Conservation (phyloP, 164 flowering plant genomes). For the Piper longum region DNA sequence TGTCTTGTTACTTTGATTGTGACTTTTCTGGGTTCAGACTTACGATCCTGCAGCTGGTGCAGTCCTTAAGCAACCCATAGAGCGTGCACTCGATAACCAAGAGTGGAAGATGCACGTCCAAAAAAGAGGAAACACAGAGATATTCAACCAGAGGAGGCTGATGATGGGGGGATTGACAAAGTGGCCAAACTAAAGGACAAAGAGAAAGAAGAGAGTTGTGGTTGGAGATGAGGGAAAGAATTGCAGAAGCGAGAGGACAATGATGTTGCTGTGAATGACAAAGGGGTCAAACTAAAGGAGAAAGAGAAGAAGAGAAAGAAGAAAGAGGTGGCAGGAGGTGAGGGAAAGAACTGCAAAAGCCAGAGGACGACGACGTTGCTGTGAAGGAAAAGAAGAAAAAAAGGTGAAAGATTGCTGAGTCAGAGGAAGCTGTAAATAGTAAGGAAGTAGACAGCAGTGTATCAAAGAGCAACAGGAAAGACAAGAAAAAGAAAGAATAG, state of each 20-base stretch:
- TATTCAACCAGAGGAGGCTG: slow-evolving; percentile 5
- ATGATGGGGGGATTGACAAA: slow-evolving; percentile 7
- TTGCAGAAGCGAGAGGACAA: slow-evolving; percentile 5
- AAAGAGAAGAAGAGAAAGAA: slow-evolving; percentile 28
- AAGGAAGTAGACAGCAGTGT: not conserved
- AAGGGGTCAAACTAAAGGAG: slow-evolving; percentile 2
- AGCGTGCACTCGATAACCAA: slow-evolving; percentile 4
- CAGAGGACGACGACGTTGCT: slow-evolving; percentile 6
- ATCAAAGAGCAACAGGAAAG: not conserved
- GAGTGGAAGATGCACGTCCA: slow-evolving; percentile 4
- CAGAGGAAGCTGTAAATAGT: slow-evolving; percentile 17
- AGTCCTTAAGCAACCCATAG: slow-evolving; percentile 17
- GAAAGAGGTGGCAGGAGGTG: slow-evolving; percentile 21
- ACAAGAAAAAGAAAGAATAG: slow-evolving; percentile 1
- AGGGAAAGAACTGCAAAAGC: slow-evolving; percentile 4
- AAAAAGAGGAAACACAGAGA: slow-evolving; percentile 20
- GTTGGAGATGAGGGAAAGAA: slow-evolving; percentile 8
- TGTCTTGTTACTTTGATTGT: no score
- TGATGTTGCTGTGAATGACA: slow-evolving; percentile 1
- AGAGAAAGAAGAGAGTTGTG: slow-evolving; percentile 19
- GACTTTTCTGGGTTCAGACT: slow-evolving; percentile 26
- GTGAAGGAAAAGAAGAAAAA: slow-evolving; percentile 3
- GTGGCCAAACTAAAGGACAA: slow-evolving; percentile 4
- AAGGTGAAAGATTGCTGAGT: slow-evolving; percentile 26
- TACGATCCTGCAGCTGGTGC: slow-evolving; percentile 74